Percentiles rank a stretch among this genome's conserved stretches.
These are phyloP conservation scores for Akanthomyces muscarius DNA, from an alignment of 2,329 filamentous ascomycete species.

Conservation along the genomic window DNA sequence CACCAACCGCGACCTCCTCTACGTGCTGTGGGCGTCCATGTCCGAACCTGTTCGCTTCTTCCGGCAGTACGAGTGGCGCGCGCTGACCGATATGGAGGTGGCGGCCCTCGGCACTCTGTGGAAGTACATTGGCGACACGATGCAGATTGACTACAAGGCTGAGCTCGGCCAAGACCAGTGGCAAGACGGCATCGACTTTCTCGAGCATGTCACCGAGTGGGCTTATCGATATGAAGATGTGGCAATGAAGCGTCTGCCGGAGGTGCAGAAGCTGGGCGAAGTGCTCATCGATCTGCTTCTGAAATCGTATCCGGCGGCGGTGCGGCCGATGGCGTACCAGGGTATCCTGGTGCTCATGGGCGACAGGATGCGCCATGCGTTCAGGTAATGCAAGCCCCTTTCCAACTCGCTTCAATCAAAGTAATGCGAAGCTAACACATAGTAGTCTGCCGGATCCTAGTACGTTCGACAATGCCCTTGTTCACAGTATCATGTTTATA, in stretches of 20 bases:
- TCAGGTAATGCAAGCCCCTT: constrained; percentile 44
- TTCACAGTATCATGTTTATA: constrained; percentile 44
- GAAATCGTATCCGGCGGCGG: constrained; percentile 45
- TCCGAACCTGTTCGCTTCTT: constrained; percentile 63
- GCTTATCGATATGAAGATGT: constrained; percentile 54
- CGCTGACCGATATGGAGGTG: constrained; percentile 60
- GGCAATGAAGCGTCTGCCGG: constrained; percentile 51
- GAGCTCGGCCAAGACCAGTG: constrained; percentile 37
- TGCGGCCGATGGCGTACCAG: constrained; percentile 45
- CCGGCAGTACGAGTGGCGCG: constrained; percentile 64
- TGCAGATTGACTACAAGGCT: constrained; percentile 55
- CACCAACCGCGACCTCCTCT: constrained; percentile 35
- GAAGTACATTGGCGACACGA: constrained; percentile 66
- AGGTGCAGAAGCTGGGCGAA: constrained; percentile 50
- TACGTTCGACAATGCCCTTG: constrained; percentile 32
- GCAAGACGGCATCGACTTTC: constrained; percentile 49
- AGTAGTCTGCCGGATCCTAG: constrained; percentile 43
- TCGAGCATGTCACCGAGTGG: constrained; percentile 46
- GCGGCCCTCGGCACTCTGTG: constrained; percentile 66
- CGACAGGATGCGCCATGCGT: constrained; percentile 58
- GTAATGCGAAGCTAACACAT: constrained; percentile 18
- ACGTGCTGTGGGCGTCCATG: constrained; percentile 54
- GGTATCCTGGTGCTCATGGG: constrained; percentile 59
- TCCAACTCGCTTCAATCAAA: not conserved
- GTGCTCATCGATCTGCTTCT: constrained; percentile 59